Conservation (phyloP, 768 basidiomycete species). For the Psilocybe subaeruginosa region DNA sequence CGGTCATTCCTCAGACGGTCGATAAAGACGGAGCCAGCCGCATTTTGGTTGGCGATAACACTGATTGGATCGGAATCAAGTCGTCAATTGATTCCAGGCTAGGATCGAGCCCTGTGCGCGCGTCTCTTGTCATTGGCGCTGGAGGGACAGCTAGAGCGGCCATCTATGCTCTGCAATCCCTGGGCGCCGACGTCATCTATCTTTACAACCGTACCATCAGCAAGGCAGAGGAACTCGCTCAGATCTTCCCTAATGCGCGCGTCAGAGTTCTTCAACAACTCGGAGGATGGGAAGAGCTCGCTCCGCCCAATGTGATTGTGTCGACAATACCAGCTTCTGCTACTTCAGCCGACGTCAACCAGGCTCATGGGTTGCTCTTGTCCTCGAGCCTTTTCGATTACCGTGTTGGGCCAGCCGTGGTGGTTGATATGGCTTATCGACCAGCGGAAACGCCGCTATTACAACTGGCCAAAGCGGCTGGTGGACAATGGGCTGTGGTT, state of each 20-base stretch:
- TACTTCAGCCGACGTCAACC: constrained; percentile 36
- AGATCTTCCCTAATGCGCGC: constrained; percentile 65
- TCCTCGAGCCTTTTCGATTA: constrained; percentile 60
- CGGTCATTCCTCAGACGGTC: constrained; percentile 63
- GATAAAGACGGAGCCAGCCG: constrained; percentile 40
- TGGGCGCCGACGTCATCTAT: constrained; percentile 75
- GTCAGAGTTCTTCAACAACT: constrained; percentile 65
- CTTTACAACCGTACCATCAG: constrained; percentile 83
- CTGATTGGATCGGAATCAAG: constrained; percentile 91
- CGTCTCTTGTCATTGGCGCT: constrained; percentile 84
- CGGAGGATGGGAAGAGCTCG: constrained; percentile 45
- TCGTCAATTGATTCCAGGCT: constrained; percentile 52
- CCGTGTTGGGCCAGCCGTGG: constrained; percentile 54
- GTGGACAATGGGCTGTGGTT: constrained; percentile 68
- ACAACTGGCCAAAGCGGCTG: constrained; percentile 56
- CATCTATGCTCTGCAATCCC: constrained; percentile 79
- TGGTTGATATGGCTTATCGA: constrained; percentile 95
- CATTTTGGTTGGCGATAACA: constrained; percentile 89
- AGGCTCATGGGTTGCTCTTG: constrained; percentile 47
- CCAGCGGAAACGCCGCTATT: constrained; percentile 86
- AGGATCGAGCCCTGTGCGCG: constrained; percentile 39
- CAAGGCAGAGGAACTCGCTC: constrained; percentile 73
- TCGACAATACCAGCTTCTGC: constrained; percentile 86
- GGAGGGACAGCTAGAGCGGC: constrained; percentile 96
- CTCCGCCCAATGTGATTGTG: constrained; percentile 74